Conservation (phyloP, 2,329 filamentous ascomycete species). For the Rhynchosporium agropyri region DNA sequence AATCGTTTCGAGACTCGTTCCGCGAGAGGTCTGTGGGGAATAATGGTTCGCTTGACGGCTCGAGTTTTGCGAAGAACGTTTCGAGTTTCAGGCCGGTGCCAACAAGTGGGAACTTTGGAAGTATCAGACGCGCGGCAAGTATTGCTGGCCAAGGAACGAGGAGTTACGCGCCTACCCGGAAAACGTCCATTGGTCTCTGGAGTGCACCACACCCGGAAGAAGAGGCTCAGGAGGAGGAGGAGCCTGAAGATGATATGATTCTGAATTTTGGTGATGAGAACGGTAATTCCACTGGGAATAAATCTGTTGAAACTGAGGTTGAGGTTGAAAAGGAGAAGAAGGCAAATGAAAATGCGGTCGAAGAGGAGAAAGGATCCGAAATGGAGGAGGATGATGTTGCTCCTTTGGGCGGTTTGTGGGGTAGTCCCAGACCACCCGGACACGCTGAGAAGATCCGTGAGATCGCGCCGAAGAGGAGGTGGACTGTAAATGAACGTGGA, state of each 20-base stretch:
- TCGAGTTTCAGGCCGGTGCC: slow-evolving; percentile 22
- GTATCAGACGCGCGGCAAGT: slow-evolving; percentile 41
- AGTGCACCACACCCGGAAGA: slow-evolving; percentile 47
- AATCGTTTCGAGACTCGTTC: slow-evolving; percentile 39
- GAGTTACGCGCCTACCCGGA: slow-evolving; percentile 33
- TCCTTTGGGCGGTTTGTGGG: slow-evolving; percentile 47
- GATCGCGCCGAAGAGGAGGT: slow-evolving; percentile 54
- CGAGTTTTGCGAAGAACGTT: slow-evolving; percentile 28
- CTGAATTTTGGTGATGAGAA: slow-evolving; percentile 53
- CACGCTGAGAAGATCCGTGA: slow-evolving; percentile 53
- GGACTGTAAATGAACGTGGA: slow-evolving; percentile 55
- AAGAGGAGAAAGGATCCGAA: slow-evolving; percentile 11
- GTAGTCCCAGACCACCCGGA: slow-evolving; percentile 50
- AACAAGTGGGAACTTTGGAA: slow-evolving; percentile 37
- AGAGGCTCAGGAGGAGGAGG: slow-evolving; percentile 45
- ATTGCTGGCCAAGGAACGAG: slow-evolving; percentile 33
- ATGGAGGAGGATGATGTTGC: slow-evolving; percentile 42
- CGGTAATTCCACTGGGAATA: neutral
- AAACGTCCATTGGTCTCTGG: slow-evolving; percentile 52
- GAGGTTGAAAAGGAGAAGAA: neutral
- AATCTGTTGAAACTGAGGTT: slow-evolving; percentile 17
- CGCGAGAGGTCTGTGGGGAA: slow-evolving; percentile 12
- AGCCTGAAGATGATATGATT: slow-evolving; percentile 49
- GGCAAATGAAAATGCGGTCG: neutral
- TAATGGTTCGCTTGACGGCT: slow-evolving; percentile 43